Percentiles rank a stretch among this genome's conserved stretches.
Evolutionary conservation across 2,329 filamentous ascomycete genomes (phyloP).

Genomic region (Leptographium lundbergii): DNA sequence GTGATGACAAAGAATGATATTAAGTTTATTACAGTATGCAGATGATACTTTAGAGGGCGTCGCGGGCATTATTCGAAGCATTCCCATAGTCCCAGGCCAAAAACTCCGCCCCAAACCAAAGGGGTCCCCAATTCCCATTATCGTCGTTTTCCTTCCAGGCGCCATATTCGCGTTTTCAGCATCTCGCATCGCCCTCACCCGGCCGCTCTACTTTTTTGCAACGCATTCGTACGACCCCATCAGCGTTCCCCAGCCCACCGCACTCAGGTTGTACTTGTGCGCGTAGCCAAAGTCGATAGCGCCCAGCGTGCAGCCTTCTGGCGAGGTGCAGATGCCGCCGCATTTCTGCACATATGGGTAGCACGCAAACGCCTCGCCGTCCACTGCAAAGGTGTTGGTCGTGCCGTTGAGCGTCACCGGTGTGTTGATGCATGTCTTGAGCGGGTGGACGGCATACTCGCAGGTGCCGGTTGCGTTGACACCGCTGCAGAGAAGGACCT

Average conservation of each 20-base stretch:
- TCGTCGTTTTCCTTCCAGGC: background rate
- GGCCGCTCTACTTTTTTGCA: slow-evolving; percentile 7
- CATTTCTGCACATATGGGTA: slow-evolving; percentile 30
- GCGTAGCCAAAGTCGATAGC: slow-evolving; percentile 30
- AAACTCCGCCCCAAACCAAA: background rate
- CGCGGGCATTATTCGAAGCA: background rate
- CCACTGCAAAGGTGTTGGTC: slow-evolving; percentile 38
- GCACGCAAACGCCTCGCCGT: slow-evolving; percentile 35
- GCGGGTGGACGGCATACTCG: slow-evolving; percentile 27
- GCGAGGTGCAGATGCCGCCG: slow-evolving; percentile 32
- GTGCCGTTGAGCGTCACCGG: slow-evolving; percentile 20
- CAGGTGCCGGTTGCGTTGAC: slow-evolving; percentile 36
- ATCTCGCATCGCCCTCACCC: background rate
- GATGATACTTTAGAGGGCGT: background rate
- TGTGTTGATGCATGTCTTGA: slow-evolving; percentile 34
- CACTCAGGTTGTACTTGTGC: slow-evolving; percentile 33
- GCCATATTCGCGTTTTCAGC: background rate
- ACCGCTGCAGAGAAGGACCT: slow-evolving; percentile 39
- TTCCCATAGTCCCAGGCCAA: background rate
- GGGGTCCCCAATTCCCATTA: background rate
- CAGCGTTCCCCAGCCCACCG: slow-evolving; percentile 29
- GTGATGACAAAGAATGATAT: background rate
- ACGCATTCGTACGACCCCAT: slow-evolving; percentile 26
- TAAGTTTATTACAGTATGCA: background rate
- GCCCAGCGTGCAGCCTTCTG: slow-evolving; percentile 40